Percentiles rank a stretch among this genome's conserved stretches.
phyloP scores from a whole-genome alignment of 768 basidiomycete genomes.

The Calvatia gigantea region DNA sequence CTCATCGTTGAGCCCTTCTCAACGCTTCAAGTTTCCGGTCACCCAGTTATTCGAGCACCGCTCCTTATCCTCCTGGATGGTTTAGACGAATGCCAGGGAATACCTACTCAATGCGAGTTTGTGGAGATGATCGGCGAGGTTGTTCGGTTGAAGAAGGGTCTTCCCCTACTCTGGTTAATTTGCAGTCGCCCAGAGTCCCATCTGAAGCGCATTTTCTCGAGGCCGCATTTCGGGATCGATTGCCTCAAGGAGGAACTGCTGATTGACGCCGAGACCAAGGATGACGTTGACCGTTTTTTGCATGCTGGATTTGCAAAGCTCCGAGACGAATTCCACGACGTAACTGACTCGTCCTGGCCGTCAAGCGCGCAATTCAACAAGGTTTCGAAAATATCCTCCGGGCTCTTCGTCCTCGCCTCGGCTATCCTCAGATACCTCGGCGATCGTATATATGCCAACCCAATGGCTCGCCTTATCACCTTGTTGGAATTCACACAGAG shows the following conservation, averaged over 20 bases:
- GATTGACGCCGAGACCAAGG: not conserved
- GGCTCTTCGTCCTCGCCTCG: not conserved
- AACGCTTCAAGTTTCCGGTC: not conserved
- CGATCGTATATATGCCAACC: not conserved
- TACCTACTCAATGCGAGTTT: not conserved
- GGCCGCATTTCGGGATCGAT: not conserved
- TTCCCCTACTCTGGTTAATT: not conserved
- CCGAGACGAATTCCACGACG: not conserved
- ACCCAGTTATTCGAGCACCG: not conserved
- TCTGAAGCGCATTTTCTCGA: not conserved
- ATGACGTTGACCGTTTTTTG: not conserved
- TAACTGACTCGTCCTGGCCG: not conserved
- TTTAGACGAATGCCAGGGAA: not conserved
- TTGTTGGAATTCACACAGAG: not conserved
- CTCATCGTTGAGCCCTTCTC: not conserved
- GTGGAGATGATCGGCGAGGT: not conserved
- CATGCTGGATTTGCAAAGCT: not conserved
- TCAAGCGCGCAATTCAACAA: not conserved
- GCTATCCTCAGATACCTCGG: not conserved
- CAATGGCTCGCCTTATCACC: not conserved
- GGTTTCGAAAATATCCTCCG: not conserved
- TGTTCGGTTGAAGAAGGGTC: not conserved
- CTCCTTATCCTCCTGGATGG: conserved; percentile 2
- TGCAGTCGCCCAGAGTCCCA: conserved; percentile 1
- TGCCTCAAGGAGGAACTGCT: not conserved